Evolutionary conservation across 768 basidiomycete species (phyloP), one percentile per base, ranked within the genome.

Genomic region (Leccinum aurantiacum): DNA sequence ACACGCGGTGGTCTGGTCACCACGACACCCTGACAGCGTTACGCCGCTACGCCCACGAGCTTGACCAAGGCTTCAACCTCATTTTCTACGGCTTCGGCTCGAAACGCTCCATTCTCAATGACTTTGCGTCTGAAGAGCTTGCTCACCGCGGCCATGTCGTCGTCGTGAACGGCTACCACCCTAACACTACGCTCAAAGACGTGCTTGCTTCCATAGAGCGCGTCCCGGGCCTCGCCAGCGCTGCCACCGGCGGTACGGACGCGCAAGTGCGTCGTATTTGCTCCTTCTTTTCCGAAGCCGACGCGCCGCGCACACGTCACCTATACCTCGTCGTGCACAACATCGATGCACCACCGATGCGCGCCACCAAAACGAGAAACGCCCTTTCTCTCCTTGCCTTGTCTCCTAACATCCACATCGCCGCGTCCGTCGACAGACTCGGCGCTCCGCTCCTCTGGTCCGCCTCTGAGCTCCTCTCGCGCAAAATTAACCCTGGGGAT

Each of bases 61-160:
- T 98, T 25, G 76, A 79, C 2, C 83, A 88, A 69, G 95, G 93
- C 1, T 98, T 94, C 79, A 95, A 92, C 72, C 76, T 98, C 48
- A 74, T 95, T 19, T 87, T 93, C 72, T 93, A 93, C 67, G 96
- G 96, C 1, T 84, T 86, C 67, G 96, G 96, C 6, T 95, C 93
- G 19, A 99, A 99, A 71, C 81, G 92, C 57, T 71, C 69, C 17
- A 64, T 89, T 9, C 77, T 99, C 33, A 91, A 96, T 69, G 77
- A 83, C 22, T 91, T 97, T 58, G 93, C 89, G 1, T 76, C 71
- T 4, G 75, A 80, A 0, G 69, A 75, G 22, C 84, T 90, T 62
- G 74, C 82, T 7, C 82, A 78, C 56, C 72, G 69, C 1, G 93
- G 93, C 0, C 82, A 91, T 62, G 88, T 92, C 48, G 82, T 93